phyloP scores from a whole-genome alignment of 2,329 filamentous ascomycete species.

The Amauroascus verrucosus region DNA sequence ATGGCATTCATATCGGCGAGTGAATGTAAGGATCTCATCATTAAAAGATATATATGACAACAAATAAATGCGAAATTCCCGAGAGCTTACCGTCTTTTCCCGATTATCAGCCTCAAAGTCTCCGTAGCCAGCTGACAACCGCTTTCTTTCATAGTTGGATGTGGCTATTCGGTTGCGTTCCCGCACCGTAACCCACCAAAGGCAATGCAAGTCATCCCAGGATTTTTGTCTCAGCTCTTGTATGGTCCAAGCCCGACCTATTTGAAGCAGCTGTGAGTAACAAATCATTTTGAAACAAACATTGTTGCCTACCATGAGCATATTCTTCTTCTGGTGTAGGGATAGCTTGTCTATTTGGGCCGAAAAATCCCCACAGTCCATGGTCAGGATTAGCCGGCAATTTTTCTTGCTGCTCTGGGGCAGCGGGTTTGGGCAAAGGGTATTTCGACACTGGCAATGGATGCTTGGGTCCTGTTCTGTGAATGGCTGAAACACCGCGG shows the following conservation, averaged over 20 bases:
- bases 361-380: constrained; percentile 89
- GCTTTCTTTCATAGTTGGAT: constrained; percentile 55
- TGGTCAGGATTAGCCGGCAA: constrained; percentile 59
- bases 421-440: constrained; percentile 61
- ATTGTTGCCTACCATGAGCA: constrained; percentile 53
- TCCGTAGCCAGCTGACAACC: constrained; percentile 63
- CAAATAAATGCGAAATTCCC: neutral
- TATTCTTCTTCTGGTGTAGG: constrained; percentile 60
- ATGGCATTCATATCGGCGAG: constrained; percentile 26
- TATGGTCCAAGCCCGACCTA: constrained; percentile 68
- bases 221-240: constrained; percentile 80
- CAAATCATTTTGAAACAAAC: neutral
- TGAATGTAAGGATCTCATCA: constrained; percentile 23
- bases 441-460: constrained; percentile 63
- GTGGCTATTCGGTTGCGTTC: constrained; percentile 88
- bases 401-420: constrained; percentile 41
- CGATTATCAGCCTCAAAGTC: constrained; percentile 55
- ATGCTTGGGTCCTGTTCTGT: constrained; percentile 63
- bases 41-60: neutral
- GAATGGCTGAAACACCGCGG: constrained; percentile 72
- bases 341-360: constrained; percentile 56
- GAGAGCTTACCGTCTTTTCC: constrained; percentile 51
- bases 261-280: neutral
- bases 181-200: constrained; percentile 92
- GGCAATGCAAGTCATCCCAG: constrained; percentile 81